Evolutionary conservation across 2,329 filamentous ascomycete genomes (phyloP), one percentile per base, ranked within the genome.

Genomic region (Aspergillus pseudoviridinutans): DNA sequence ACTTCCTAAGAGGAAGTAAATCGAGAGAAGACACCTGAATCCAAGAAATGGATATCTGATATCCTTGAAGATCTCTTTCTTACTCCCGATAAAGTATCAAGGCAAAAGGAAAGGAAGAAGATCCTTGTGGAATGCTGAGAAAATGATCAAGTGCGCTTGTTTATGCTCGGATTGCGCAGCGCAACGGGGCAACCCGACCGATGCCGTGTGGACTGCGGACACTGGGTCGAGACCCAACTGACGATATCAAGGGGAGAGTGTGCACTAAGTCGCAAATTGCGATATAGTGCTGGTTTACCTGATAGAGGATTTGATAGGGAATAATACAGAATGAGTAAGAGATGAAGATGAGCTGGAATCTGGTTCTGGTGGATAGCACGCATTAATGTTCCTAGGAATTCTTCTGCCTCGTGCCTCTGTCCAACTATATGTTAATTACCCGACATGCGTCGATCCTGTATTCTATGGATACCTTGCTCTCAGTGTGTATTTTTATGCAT

Each of bases 141-240:
- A 55, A 60, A 51, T 56, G 58, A 53, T 55, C 46, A 52, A 61
- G 57, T 53, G 56, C 24, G 50, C 62, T 62, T 66, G 64, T 66
- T 66, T 66, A 66, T 61, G 56, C 55, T 52, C 52, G 58, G 54
- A 58, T 57, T 58, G 53, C 53, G 53, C 58, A 53, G 61, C 60
- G 55, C 44, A 63, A 66, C 64, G 62, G 64, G 64, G 62, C 64
- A 66, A 66, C 64, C 62, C 63, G 61, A 61, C 60, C 59, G 29
- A 54, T 57, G 62, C 62, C 62, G 61, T 59, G 59, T 58, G 61
- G 63, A 64, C 60, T 49, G 60, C 62, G 59, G 61, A 55, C 46
- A 38, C 32, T 49, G 49, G 52, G 51, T 49, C 49, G 25, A 52
- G 38, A 24, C 27, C 20, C 6, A 49, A 44, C 38, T 50, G 32